Percentiles rank a stretch among this genome's conserved stretches.
Conservation (phyloP, 1,139 yeast species). For the Meyerozyma guilliermondii region DNA sequence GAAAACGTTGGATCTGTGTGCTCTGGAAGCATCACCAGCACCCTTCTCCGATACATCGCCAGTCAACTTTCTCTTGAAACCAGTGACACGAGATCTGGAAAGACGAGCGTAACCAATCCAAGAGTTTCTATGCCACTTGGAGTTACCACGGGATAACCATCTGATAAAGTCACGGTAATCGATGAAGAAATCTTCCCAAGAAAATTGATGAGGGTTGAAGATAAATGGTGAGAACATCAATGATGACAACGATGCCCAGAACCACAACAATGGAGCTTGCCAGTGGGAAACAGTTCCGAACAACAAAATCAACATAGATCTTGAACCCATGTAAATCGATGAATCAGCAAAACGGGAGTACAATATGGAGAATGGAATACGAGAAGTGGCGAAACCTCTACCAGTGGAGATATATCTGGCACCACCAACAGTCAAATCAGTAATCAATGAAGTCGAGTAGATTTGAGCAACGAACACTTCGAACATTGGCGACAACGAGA, state of each 20-base stretch:
- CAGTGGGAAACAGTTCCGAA: slow-evolving; percentile 92
- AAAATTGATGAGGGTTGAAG: slow-evolving; percentile 97
- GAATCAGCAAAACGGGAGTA: slow-evolving; percentile 97
- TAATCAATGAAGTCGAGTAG: slow-evolving; percentile 83
- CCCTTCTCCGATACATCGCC: slow-evolving; percentile 90
- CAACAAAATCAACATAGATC: slow-evolving; percentile 81
- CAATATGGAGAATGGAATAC: slow-evolving; percentile 93
- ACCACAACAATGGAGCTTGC: slow-evolving; percentile 97
- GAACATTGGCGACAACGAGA: slow-evolving; percentile 91
- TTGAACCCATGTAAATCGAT: slow-evolving; percentile 93
- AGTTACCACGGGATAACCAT: slow-evolving; percentile 98
- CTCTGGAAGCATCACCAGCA: slow-evolving; percentile 93
- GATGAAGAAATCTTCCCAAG: slow-evolving; percentile 98
- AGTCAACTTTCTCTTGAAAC: slow-evolving; percentile 88
- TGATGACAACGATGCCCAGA: slow-evolving; percentile 94
- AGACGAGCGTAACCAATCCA: slow-evolving; percentile 98
- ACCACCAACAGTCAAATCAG: slow-evolving; percentile 97
- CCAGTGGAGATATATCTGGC: slow-evolving; percentile 99
- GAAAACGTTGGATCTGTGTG: slow-evolving; percentile 82
- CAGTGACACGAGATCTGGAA: slow-evolving; percentile 95
- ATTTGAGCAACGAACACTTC: slow-evolving; percentile 99
- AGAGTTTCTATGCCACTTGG: slow-evolving; percentile 98
- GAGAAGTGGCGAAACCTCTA: slow-evolving; percentile 98
- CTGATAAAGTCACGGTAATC: slow-evolving; percentile 98
- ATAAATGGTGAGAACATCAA: slow-evolving; percentile 90